Percentiles rank a stretch among this genome's conserved stretches.
These are phyloP conservation scores for Pyrus betulifolia DNA, from an alignment of 306 rosid genomes.

Conservation along the genomic window DNA sequence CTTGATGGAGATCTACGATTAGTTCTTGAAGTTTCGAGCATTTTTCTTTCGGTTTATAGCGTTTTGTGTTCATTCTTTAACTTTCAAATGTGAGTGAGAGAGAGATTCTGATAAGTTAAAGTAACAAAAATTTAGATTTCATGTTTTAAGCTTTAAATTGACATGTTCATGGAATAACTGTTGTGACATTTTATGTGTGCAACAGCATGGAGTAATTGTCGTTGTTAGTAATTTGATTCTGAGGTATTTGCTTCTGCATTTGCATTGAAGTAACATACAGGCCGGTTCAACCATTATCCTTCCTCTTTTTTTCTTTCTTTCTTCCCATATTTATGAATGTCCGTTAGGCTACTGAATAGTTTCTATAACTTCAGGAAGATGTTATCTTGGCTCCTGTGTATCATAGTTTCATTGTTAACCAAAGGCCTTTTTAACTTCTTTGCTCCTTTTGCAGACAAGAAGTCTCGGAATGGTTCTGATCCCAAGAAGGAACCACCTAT, in stretches of 20 bases:
- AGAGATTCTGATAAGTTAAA: conserved; percentile 11
- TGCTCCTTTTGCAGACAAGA: conserved; percentile 52
- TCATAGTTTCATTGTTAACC: conserved; percentile 3
- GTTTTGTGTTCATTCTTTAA: neutral
- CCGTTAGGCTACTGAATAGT: neutral
- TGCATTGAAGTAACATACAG: neutral
- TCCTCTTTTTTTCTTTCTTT: neutral
- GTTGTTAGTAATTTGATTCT: conserved; percentile 5
- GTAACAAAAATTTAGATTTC: conserved; percentile 12
- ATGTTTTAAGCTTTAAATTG: conserved; percentile 16
- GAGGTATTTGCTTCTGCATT: conserved; percentile 1
- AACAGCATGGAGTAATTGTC: neutral
- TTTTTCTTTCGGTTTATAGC: conserved; percentile 19
- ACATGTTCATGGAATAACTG: conserved; percentile 1
- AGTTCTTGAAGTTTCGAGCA: conserved; percentile 9
- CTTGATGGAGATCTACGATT: conserved; percentile 36
- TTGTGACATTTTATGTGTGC: neutral
- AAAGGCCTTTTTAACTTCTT: neutral
- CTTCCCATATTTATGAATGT: neutral
- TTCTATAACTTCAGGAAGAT: neutral
- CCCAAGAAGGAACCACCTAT: conserved; percentile 63
- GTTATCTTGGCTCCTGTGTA: conserved; percentile 3
- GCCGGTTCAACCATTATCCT: conserved; percentile 1
- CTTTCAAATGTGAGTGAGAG: conserved; percentile 18
- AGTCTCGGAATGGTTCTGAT: conserved; percentile 51